These are phyloP conservation scores for Coemansia aciculifera DNA, from an alignment of 192 early-diverging fungal species.

Conservation along the genomic window DNA sequence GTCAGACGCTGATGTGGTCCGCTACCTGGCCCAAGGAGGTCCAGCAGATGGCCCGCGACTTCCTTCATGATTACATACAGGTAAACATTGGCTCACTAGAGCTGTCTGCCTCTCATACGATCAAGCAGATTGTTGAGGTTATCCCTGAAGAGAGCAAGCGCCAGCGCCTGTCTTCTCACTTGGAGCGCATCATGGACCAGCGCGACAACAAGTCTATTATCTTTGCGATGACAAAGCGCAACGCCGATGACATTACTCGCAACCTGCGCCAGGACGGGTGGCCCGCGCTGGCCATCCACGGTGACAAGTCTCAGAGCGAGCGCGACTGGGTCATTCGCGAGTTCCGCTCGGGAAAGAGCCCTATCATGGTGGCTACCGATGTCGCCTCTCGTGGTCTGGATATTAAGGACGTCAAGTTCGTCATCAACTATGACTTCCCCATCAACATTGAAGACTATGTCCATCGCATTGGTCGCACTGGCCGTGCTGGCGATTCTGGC, in stretches of 20 bases:
- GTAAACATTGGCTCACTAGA: slow-evolving; percentile 95
- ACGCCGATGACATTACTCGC: slow-evolving; percentile 85
- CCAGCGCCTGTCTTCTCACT: slow-evolving; percentile 68
- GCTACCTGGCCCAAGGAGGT: slow-evolving; percentile 99
- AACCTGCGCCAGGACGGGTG: slow-evolving; percentile 88
- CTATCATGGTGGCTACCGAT: slow-evolving; percentile 98
- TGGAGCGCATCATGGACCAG: slow-evolving; percentile 82
- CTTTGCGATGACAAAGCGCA: slow-evolving; percentile 94
- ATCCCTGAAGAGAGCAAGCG: slow-evolving; percentile 85
- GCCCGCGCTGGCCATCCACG: slow-evolving; percentile 92
- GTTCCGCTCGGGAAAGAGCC: slow-evolving; percentile 84
- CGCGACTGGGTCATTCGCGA: slow-evolving; percentile 95
- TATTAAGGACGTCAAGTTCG: slow-evolving; percentile 94
- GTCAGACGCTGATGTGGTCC: slow-evolving; percentile 99
- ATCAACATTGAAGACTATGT: slow-evolving; percentile 87
- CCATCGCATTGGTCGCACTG: slow-evolving; percentile 96
- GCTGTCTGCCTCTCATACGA: slow-evolving; percentile 88
- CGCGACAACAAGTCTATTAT: slow-evolving; percentile 89
- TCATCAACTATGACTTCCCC: slow-evolving; percentile 97
- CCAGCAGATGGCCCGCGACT: slow-evolving; percentile 87
- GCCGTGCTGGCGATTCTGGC: slow-evolving; percentile 87
- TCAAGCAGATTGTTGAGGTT: slow-evolving; percentile 91
- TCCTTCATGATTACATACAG: slow-evolving; percentile 91
- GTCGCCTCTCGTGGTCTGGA: slow-evolving; percentile 94
- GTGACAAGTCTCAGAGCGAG: slow-evolving; percentile 93